Base-by-base conservation (phyloP, 768 basidiomycete species). In the Suillus bovinus region DNA sequence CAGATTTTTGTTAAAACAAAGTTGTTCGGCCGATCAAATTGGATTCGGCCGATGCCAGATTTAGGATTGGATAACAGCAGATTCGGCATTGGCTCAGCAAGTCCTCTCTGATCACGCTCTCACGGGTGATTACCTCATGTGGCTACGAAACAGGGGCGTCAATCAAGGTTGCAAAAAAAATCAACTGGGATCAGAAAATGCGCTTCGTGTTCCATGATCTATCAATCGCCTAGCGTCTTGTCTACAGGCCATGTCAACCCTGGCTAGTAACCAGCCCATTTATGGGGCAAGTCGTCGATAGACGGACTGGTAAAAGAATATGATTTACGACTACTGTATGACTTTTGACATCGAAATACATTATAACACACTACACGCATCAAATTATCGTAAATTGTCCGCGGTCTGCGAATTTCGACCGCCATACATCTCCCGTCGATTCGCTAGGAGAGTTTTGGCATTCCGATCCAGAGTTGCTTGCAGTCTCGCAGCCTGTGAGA, bases 401-500 rank as follows among this genome's bases (percentile, higher is more conserved):
- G 68, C 66, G 14, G 68, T 67, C 52, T 71, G 58, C 44, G 69
- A 65, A 24, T 24, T 56, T 56, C 62, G 64, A 50, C 70, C 64
- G 0, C 67, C 69, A 39, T 66, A 58, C 55, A 64, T 69, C 42
- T 70, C 73, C 50, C 65, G 66, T 29, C 73, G 68, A 58, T 55
- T 72, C 31, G 71, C 72, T 27, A 68, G 72, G 7, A 75, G 60
- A 42, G 70, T 70, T 63, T 58, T 74, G 34, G 75, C 76, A 34
- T 74, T 71, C 39, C 77, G 75, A 69, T 90, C 86, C 64, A 90
- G 72, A 14, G 84, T 79, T 1, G 89, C 89, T 64, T 86, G 81
- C 62, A 93, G 73, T 61, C 91, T 82, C 59, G 87, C 77, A 6
- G 89, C 91, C 91, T 92, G 58, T 6, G 55, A 31, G 55, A n/a